A percentile compares a stretch with the other conserved stretches of the same genome.
Evolutionary conservation across 2,329 filamentous ascomycete species (phyloP).

Genomic region (Aspergillus glaucus): DNA sequence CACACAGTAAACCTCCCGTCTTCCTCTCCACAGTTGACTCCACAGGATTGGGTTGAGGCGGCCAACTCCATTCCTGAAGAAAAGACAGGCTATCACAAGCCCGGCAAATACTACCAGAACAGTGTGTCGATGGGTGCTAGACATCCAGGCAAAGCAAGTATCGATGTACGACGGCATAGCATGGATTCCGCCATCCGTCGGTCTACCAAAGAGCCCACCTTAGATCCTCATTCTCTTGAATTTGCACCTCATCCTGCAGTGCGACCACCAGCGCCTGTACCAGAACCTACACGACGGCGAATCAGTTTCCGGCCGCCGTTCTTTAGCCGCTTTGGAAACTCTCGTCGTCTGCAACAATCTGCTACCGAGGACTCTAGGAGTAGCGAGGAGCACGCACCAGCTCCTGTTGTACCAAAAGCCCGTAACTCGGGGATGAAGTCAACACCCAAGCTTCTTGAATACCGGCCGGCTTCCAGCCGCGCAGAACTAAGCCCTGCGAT

Average conservation of each 20-base stretch:
- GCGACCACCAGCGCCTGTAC: slow-evolving; percentile 13
- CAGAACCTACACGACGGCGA: slow-evolving; percentile 22
- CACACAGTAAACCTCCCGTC: slow-evolving; percentile 1
- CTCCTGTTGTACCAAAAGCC: slow-evolving; percentile 27
- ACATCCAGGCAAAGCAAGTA: too few species aligned
- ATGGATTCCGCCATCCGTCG: slow-evolving; percentile 21
- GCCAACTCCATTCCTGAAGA: slow-evolving; percentile 21
- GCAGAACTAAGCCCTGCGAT: too few species aligned
- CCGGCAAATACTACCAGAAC: neutral
- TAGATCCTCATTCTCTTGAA: slow-evolving; percentile 23
- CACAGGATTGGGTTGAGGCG: slow-evolving; percentile 39
- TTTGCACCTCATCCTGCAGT: slow-evolving; percentile 9
- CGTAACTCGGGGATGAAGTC: neutral
- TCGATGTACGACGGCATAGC: slow-evolving; percentile 19
- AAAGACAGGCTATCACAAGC: neutral
- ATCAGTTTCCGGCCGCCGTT: slow-evolving; percentile 32
- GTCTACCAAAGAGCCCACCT: slow-evolving; percentile 20
- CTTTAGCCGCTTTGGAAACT: slow-evolving; percentile 22
- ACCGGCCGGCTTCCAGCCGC: too few species aligned
- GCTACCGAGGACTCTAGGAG: slow-evolving; percentile 20
- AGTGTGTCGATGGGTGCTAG: neutral
- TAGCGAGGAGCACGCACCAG: slow-evolving; percentile 27
- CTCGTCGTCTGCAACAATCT: slow-evolving; percentile 21
- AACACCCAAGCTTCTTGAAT: neutral
- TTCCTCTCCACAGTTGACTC: slow-evolving; percentile 30